Base-by-base conservation (phyloP, 106 monocot species). In the Phalaenopsis equestris region DNA sequence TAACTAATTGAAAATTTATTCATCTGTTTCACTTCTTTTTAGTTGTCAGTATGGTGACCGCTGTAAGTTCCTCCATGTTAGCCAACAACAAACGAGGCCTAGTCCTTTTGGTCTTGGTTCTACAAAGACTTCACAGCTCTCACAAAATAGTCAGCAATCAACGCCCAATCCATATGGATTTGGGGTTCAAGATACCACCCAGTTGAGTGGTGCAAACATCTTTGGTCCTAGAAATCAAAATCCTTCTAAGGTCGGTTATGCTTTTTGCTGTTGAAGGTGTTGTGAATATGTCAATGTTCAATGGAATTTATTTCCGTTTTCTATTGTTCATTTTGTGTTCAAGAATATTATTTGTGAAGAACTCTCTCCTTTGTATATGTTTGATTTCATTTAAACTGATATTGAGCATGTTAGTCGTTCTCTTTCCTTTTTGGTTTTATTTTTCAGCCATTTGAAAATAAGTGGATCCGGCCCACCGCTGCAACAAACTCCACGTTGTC, bases 21-120 rank as follows among this genome's bases (percentile, higher is more conserved):
- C 49, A 30, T 15, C 9, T 3, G 49, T 24, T 14, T 76, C 30
- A 78, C 70, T 64, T 64, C 41, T 82, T 77, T 86, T n/a, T 89
- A 99, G 98, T 84, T 99, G 98, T 81, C 89, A 87, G 30, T 99
- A 91, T 83, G 98, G 98, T 21, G 98, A 95, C 41, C 90, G 88
- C 8, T 94, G 98, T 83, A 94, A 87, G 81, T 98, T 89, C 77
- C 74, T 89, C 55, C 98, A 98, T 83, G 89, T 79, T 24, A 70
- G 82, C 55, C 92, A 85, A 73, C 87, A 89, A 80, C 92, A 90
- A 72, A 43, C 81, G 42, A 90, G 65, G 6, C 49, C 87, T 47
- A 85, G 80, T 76, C 76, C 87, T 76, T 87, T 81, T 82, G 87
- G 85, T 65, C 86, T 84, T 78, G 87, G 83, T 18, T 21, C 81